Conservation (phyloP, 148 eudicot genomes). For the Nepenthes gracilis region DNA sequence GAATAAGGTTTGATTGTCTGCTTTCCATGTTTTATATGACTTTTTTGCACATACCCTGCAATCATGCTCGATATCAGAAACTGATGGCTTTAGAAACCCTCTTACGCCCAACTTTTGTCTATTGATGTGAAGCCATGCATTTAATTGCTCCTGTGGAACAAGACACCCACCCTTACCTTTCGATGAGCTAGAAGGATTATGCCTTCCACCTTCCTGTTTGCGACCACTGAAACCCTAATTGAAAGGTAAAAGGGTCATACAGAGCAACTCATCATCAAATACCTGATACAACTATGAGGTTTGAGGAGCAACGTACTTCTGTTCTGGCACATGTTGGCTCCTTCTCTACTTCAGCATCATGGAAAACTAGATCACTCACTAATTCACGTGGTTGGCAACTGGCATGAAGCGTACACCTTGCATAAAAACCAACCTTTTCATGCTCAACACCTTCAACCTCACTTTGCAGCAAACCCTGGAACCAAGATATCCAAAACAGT, state of each 20-base stretch:
- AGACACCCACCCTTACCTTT: conserved; percentile 28
- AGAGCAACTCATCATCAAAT: background rate
- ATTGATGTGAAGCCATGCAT: conserved; percentile 63
- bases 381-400: conserved; percentile 8
- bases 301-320: conserved; percentile 26
- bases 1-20: no score
- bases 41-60: conserved; percentile 35
- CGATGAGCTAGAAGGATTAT: conserved; percentile 14
- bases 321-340: conserved; percentile 53
- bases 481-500: no score
- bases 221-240: conserved; percentile 50
- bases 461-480: no score
- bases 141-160: conserved; percentile 57
- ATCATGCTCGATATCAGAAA: conserved; percentile 43
- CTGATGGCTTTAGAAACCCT: conserved; percentile 25
- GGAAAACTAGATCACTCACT: conserved; percentile 10
- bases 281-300: background rate
- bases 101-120: conserved; percentile 28
- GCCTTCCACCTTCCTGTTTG: conserved; percentile 27
- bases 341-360: conserved; percentile 18
- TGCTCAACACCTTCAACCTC: conserved; percentile 32
- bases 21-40: no score
- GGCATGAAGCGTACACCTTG: conserved; percentile 44
- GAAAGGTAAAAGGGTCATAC: conserved; percentile 5
- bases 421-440: conserved; percentile 40